Evolutionary conservation across 2,329 filamentous ascomycete genomes (phyloP).

Genomic region (Pyricularia grisea): DNA sequence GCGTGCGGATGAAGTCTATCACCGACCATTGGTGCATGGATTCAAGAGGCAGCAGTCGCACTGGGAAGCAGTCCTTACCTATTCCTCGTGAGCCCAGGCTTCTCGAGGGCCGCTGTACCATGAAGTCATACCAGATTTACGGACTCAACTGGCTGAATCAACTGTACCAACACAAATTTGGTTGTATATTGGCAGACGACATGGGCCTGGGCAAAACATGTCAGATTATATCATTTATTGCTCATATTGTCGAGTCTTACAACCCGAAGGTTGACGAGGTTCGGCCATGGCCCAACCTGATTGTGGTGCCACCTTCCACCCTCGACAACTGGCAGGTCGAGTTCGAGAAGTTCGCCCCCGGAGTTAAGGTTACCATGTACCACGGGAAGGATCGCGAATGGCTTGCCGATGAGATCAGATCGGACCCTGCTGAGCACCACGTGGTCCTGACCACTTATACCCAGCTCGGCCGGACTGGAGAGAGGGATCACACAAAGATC

Average conservation of each 20-base stretch:
- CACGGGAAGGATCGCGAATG: conserved; percentile 56
- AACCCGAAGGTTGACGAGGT: conserved; percentile 15
- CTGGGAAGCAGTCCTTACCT: conserved; percentile 28
- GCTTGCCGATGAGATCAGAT: conserved; percentile 57
- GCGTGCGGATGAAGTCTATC: conserved; percentile 41
- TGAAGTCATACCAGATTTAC: conserved; percentile 92
- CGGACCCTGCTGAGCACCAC: conserved; percentile 55
- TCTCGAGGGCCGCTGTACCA: conserved; percentile 65
- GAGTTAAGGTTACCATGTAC: conserved; percentile 63
- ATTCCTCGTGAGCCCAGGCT: conserved; percentile 58
- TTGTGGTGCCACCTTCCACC: conserved; percentile 88
- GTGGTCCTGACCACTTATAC: conserved; percentile 52
- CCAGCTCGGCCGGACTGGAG: conserved; percentile 37
- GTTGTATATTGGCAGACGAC: conserved; percentile 90
- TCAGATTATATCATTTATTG: conserved; percentile 87
- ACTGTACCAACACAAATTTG: conserved; percentile 69
- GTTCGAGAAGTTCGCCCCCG: conserved; percentile 78
- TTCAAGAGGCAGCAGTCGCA: conserved; percentile 26
- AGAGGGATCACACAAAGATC: conserved; percentile 36
- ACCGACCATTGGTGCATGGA: conserved; percentile 41
- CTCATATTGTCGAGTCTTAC: conserved; percentile 65
- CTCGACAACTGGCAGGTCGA: conserved; percentile 94
- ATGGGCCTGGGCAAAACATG: conserved; percentile 98
- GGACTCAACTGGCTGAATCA: conserved; percentile 91
- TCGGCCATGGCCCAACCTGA: conserved; percentile 61